Evolutionary conservation across 352 stramenopile genomes (phyloP).

Genomic region (Pythium aphanidermatum): DNA sequence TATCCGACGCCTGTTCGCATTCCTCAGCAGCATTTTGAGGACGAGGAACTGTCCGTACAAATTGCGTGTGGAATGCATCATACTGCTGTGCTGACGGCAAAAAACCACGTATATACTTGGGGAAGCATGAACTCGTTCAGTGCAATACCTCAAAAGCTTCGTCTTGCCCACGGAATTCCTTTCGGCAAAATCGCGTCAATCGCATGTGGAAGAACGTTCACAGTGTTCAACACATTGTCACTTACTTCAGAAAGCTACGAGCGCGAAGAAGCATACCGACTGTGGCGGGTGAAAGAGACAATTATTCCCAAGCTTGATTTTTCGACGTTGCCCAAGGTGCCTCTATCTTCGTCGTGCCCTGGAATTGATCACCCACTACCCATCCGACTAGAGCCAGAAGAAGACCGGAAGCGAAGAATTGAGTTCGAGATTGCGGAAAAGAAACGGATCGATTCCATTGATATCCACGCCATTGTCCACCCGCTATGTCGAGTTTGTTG

Average conservation of each 20-base stretch:
- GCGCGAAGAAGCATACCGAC: conserved; percentile 30
- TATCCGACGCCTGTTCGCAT: conserved; percentile 37
- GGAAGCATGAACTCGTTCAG: conserved; percentile 52
- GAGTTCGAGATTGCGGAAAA: conserved; percentile 27
- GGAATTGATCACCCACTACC: conserved; percentile 20
- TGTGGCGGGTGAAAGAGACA: conserved; percentile 39
- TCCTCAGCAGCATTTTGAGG: conserved; percentile 19
- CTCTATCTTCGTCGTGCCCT: conserved; percentile 38
- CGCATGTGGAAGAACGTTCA: conserved; percentile 66
- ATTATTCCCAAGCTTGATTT: conserved; percentile 50
- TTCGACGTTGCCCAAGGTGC: conserved; percentile 24
- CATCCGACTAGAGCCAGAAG: conserved; percentile 45
- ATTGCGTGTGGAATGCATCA: conserved; percentile 67
- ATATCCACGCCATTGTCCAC: conserved; percentile 60
- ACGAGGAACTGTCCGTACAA: conserved; percentile 33
- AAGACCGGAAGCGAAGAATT: conserved; percentile 31
- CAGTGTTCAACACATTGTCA: conserved; percentile 62
- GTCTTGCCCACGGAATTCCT: conserved; percentile 20
- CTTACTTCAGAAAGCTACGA: conserved; percentile 55
- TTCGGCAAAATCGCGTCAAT: conserved; percentile 53
- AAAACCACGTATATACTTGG: conserved; percentile 64
- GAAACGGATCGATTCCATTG: conserved; percentile 50
- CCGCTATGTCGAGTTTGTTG: conserved; percentile 72
- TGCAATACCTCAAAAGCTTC: conserved; percentile 27
- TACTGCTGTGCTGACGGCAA: conserved; percentile 39